Evolutionary conservation across 192 early-diverging fungal species (phyloP).

Genomic region (Coemansia sp.): DNA sequence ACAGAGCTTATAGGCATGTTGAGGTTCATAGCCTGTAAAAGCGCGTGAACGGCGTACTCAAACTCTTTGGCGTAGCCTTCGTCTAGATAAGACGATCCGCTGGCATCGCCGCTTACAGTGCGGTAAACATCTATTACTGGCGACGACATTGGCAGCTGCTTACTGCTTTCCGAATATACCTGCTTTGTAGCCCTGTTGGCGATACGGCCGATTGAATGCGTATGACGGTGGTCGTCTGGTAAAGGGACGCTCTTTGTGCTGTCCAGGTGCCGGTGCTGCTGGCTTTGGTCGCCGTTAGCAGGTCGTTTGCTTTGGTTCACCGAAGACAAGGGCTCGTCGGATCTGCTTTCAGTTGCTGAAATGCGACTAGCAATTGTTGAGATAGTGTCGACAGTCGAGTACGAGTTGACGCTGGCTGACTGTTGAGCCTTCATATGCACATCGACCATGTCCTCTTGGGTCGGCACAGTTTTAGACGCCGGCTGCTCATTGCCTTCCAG

Average conservation of each 20-base stretch:
- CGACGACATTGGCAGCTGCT: not conserved
- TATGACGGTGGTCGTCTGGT: not conserved
- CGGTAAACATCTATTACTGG: conserved; percentile 1
- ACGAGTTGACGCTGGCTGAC: conserved; percentile 15
- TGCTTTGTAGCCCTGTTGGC: not conserved
- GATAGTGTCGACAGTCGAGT: conserved; percentile 29
- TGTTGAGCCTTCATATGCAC: conserved; percentile 15
- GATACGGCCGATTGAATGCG: not conserved
- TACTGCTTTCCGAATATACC: not conserved
- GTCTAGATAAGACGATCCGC: conserved; percentile 20
- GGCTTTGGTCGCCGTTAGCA: not conserved
- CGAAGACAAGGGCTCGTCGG: not conserved
- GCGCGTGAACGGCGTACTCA: conserved; percentile 46
- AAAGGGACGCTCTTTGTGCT: not conserved
- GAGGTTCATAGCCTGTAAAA: conserved; percentile 50
- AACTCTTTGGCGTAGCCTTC: conserved; percentile 45
- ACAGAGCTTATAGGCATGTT: conserved; percentile 48
- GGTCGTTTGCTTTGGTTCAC: not conserved
- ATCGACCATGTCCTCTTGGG: conserved; percentile 1
- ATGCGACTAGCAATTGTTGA: conserved; percentile 28
- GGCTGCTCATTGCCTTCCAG: not conserved
- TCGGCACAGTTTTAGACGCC: not conserved
- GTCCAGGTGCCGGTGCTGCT: not conserved
- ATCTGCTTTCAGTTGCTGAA: conserved; percentile 19
- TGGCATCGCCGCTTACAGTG: conserved; percentile 5